A percentile compares a stretch with the other conserved stretches of the same genome.
These are phyloP conservation scores for Tolypocladium ovalisporum DNA, from an alignment of 2,329 filamentous ascomycete genomes.

Conservation along the genomic window DNA sequence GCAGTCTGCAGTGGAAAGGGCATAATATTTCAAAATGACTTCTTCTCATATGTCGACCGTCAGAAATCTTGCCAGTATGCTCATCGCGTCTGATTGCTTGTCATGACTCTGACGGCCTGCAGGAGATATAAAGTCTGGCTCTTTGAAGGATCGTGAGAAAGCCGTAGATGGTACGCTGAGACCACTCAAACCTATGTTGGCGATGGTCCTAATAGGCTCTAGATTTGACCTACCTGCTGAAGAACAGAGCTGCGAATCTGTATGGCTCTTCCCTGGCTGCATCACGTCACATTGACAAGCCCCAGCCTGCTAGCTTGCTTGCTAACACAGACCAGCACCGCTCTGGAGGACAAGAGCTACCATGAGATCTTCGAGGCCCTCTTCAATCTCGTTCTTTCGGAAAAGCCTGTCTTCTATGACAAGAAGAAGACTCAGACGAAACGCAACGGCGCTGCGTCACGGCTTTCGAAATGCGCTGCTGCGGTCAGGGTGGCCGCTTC, in stretches of 20 bases:
- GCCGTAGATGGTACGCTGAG: conserved; percentile 27
- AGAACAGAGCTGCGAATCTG: conserved; percentile 25
- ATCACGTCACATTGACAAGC: not conserved
- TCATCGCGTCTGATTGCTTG: not conserved
- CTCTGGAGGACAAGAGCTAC: conserved; percentile 65
- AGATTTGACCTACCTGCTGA: conserved; percentile 28
- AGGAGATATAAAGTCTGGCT: conserved; percentile 23
- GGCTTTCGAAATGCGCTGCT: conserved; percentile 58
- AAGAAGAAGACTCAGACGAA: conserved; percentile 35
- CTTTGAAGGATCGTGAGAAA: conserved; percentile 25
- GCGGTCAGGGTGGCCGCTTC: conserved; percentile 63
- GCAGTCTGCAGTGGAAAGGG: too few relatives aligned
- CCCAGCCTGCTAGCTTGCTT: too few relatives aligned
- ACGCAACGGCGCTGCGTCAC: conserved; percentile 36
- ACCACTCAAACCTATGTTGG: not conserved
- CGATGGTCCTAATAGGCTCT: not conserved
- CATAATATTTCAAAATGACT: conserved; percentile 12
- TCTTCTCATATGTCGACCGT: conserved; percentile 21
- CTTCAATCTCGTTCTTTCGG: conserved; percentile 56
- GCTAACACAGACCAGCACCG: conserved; percentile 13
- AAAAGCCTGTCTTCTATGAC: conserved; percentile 54
- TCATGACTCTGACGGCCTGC: conserved; percentile 4
- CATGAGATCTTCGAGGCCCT: conserved; percentile 72
- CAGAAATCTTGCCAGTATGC: conserved; percentile 21
- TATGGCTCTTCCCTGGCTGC: conserved; percentile 11